Evolutionary conservation across 2,329 filamentous ascomycete species (phyloP), one percentile per base, ranked within the genome.

Genomic region (Phialophora expanda): DNA sequence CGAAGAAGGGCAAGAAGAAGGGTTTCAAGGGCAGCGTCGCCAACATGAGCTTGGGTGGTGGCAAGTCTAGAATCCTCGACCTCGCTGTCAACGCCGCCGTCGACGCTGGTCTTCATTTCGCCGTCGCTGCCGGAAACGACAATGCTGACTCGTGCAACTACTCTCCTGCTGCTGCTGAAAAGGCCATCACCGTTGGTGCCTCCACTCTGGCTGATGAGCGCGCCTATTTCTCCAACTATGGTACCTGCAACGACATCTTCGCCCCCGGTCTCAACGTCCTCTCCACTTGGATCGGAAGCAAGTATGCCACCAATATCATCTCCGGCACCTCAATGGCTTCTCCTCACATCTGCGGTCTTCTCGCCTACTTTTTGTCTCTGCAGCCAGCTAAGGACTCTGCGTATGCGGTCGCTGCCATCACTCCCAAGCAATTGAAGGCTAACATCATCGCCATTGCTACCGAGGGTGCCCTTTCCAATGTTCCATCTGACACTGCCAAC

Each of bases 221-320:
- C 82, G 95, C 95, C 72, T 99, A 98, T 88, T 99, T 99, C 89
- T 99, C 96, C 88, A 99, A 99, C 91, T 98, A 89, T 81, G 95
- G 95, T 80, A 64, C 59, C 32, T 99, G 95, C 87, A 97, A 94
- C 79, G 95, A 99, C 82, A 97, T 99, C 86, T 99, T 99, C 76
- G 95, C 93, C 70, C 95, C 95, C 68, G 95, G 95, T 77, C 86
- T 97, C 76, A 97, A 93, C 89, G 97, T 99, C 75, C 87, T 92
- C 75, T 99, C 95, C 72, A 98, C 95, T 79, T 99, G 95, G 95
- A 97, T 96, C 75, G 95, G 96, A 78, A 94, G 90, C 87, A 91
- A 95, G 81, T 89, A 94, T 76, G 94, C 95, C 76, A 88, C 92
- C 84, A 99, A 99, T 89, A 97, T 92, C 83, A 99, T 99, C 84